These are phyloP conservation scores for Saksenaea vasiformis DNA, from an alignment of 371 early-diverging fungal species.

Conservation along the genomic window DNA sequence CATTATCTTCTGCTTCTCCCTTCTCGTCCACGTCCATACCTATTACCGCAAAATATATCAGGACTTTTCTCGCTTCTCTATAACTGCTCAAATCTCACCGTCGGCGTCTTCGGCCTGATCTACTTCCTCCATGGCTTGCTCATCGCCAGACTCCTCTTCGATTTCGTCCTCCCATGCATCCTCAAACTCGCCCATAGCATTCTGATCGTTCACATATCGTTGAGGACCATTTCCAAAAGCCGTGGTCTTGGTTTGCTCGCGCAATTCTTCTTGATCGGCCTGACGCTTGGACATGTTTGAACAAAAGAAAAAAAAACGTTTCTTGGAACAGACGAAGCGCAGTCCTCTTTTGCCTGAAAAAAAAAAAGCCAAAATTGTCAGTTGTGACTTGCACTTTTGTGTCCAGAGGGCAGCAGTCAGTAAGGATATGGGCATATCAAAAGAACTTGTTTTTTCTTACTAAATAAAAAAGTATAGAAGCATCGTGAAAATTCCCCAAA, in stretches of 20 bases:
- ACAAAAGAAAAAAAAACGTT: slow-evolving; percentile 7
- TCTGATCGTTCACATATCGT: slow-evolving; percentile 34
- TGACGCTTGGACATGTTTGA: slow-evolving; percentile 62
- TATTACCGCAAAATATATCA: slow-evolving; percentile 8
- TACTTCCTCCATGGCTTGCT: slow-evolving; percentile 43
- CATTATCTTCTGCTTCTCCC: slow-evolving; percentile 44
- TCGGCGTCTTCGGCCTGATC: slow-evolving; percentile 50
- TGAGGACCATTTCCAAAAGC: slow-evolving; percentile 40
- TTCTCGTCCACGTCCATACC: slow-evolving; percentile 64
- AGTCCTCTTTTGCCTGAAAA: not conserved
- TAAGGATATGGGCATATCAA: no score
- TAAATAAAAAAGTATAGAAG: no score
- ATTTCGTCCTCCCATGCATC: slow-evolving; percentile 95
- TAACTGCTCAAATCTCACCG: not conserved
- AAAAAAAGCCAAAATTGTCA: slow-evolving; percentile 1
- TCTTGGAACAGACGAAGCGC: no score
- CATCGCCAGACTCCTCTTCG: slow-evolving; percentile 73
- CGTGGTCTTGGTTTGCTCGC: slow-evolving; percentile 46
- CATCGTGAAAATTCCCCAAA: no score
- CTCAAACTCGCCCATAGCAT: slow-evolving; percentile 95
- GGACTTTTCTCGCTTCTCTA: not conserved
- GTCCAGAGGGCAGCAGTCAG: no score
- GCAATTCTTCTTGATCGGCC: slow-evolving; percentile 55
- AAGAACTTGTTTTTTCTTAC: no score
- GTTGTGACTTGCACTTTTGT: not conserved